Evolutionary conservation across 2,329 filamentous ascomycete species (phyloP), one percentile per base, ranked within the genome.

Genomic region (Colletotrichum australisinense): DNA sequence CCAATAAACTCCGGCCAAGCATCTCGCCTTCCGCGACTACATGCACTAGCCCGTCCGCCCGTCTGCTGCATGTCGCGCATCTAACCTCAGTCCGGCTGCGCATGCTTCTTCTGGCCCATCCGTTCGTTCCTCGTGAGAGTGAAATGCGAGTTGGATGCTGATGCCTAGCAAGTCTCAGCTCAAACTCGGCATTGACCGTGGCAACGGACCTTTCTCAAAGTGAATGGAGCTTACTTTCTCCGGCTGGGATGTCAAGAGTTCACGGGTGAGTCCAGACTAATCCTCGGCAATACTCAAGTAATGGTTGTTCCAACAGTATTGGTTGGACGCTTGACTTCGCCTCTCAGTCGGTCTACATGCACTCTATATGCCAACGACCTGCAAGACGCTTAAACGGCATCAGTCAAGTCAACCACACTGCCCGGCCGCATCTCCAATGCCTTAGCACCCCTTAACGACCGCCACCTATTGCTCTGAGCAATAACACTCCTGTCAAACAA

Each of bases 401-500:
- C 66, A 28, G 59, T 46, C 67, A 62, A 46, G 11, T 73, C 67
- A 30, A 38, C 63, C 38, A 63, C 38, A n/a, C 42, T 59, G 30
- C 52, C 58, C 14, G 35, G 42, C 63, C 35, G 38, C 73, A 75
- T 30, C 46, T 63, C 66, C 59, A 76, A 58, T 30, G 58, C 28
- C 32, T 69, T 66, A 5, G 85, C 84, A 0, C 88, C 89, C 67
- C 88, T 83, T 66, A 84, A 76, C 65, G 76, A 81, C 74, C 89
- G 83, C 83, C 85, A 84, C 63, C 83, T 80, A 78, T 91, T 91
- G 76, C 88, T 89, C 65, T 84, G 84, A 57, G 86, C 84, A n/a
- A 91, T 79, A 19, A 91, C 84, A 12, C 82, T 81, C 9, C 83
- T 78, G 76, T 91, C 89, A 77, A 91, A 88, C 46, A 89, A 79